phyloP scores from a whole-genome alignment of 441 rosid genomes.

The Gossypium davidsonii region DNA sequence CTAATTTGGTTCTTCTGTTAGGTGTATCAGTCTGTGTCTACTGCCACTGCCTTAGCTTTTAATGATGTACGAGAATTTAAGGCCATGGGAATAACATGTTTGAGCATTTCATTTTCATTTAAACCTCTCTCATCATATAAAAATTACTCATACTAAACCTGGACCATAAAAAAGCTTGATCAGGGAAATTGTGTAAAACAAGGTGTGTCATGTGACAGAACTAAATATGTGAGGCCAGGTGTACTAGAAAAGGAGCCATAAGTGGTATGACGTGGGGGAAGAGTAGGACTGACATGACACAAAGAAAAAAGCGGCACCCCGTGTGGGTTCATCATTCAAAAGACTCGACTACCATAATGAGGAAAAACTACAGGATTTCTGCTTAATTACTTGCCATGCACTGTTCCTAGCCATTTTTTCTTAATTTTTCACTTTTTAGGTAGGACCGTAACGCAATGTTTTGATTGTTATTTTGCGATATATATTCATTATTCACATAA shows the following conservation, averaged over 20 bases:
- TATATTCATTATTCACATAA: no score
- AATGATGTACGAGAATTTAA: constrained; percentile 13
- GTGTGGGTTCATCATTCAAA: constrained; percentile 10
- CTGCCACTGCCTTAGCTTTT: neutral
- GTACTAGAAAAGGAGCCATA: constrained; percentile 6
- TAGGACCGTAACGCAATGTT: no score
- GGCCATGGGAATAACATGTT: constrained; percentile 19
- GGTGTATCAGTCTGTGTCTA: constrained; percentile 15
- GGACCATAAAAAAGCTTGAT: constrained; percentile 8
- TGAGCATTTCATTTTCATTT: constrained; percentile 4
- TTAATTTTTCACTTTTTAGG: no score
- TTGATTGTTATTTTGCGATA: no score
- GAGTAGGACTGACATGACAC: constrained; percentile 20
- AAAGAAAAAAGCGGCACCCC: constrained; percentile 15
- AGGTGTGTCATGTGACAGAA: constrained; percentile 1
- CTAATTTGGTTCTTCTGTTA: constrained; percentile 11
- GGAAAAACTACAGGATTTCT: constrained; percentile 1
- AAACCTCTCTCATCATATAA: neutral
- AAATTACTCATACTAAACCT: neutral
- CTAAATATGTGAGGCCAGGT: constrained; percentile 8
- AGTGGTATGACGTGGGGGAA: constrained; percentile 15
- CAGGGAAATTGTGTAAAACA: neutral
- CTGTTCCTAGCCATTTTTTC: no score
- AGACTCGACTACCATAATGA: constrained; percentile 6
- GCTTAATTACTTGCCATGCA: constrained; percentile 5